Evolutionary conservation across 2,329 filamentous ascomycete genomes (phyloP).

Genomic region (Blastomyces gilchristii): DNA sequence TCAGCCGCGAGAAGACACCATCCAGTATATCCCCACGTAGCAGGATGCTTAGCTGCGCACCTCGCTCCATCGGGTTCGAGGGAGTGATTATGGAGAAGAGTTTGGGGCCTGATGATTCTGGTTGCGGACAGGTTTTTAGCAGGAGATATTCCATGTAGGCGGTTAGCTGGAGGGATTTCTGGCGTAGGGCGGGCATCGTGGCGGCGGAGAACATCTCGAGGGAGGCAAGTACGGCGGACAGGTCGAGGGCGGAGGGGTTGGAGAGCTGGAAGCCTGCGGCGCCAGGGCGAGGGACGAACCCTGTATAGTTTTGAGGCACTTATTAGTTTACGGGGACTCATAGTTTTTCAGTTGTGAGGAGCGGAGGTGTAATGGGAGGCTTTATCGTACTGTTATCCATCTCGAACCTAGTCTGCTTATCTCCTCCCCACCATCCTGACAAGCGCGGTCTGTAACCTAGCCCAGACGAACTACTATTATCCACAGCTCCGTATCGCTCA

Average conservation of each 20-base stretch:
- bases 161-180: conserved; percentile 63
- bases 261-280: conserved; percentile 76
- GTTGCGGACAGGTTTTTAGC: conserved; percentile 14
- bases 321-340: neutral
- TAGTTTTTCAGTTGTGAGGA: neutral
- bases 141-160: conserved; percentile 65
- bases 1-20: conserved; percentile 51
- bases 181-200: conserved; percentile 55
- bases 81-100: conserved; percentile 60
- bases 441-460: conserved; percentile 55
- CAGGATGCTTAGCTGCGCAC: conserved; percentile 68
- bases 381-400: conserved; percentile 57
- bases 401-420: conserved; percentile 64
- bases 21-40: conserved; percentile 61
- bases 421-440: conserved; percentile 78
- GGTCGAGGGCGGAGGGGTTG: conserved; percentile 70
- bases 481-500: conserved; percentile 51
- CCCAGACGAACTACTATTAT: conserved; percentile 14
- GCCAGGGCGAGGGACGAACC: conserved; percentile 65
- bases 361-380: neutral
- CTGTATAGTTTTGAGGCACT: conserved; percentile 18
- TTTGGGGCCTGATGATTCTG: conserved; percentile 11
- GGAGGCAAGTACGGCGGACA: conserved; percentile 62
- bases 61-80: conserved; percentile 54
- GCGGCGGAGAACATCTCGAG: conserved; percentile 66